Conservation (phyloP, 2,329 filamentous ascomycete genomes). For the Ascochyta fabae region DNA sequence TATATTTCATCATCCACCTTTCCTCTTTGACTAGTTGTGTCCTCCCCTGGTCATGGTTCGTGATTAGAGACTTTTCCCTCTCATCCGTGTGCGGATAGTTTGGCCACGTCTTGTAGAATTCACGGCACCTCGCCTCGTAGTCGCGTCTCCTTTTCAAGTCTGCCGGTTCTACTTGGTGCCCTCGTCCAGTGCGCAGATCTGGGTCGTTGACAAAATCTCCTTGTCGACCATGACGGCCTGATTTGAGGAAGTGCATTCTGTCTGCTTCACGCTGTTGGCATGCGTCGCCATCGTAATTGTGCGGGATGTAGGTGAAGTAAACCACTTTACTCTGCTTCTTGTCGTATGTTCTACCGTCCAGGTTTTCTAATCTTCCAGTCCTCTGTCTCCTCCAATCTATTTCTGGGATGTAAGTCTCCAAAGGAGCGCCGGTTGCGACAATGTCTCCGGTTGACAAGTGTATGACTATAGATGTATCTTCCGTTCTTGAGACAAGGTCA, state of each 20-base stretch:
- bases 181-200: conserved; percentile 25
- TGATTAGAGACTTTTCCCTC: not conserved
- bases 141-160: conserved; percentile 10
- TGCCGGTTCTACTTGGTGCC: conserved; percentile 28
- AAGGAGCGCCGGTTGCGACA: not conserved
- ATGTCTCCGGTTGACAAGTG: not conserved
- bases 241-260: conserved; percentile 24
- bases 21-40: conserved; percentile 11
- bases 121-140: conserved; percentile 4
- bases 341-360: not conserved
- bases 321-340: not conserved
- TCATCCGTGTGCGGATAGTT: not conserved
- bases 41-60: not conserved
- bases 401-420: not conserved
- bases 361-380: not conserved
- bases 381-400: not conserved
- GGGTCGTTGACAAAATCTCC: conserved; percentile 27
- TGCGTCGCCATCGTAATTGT: not conserved
- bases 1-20: conserved; percentile 20
- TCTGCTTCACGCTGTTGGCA: not conserved
- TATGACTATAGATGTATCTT: not conserved
- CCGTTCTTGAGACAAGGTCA: not conserved
- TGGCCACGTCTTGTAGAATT: not conserved
- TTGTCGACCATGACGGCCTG: conserved; percentile 28
- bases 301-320: not conserved